Base-by-base conservation (phyloP, 192 early-diverging fungal genomes). In the Backusella morwellensis region DNA sequence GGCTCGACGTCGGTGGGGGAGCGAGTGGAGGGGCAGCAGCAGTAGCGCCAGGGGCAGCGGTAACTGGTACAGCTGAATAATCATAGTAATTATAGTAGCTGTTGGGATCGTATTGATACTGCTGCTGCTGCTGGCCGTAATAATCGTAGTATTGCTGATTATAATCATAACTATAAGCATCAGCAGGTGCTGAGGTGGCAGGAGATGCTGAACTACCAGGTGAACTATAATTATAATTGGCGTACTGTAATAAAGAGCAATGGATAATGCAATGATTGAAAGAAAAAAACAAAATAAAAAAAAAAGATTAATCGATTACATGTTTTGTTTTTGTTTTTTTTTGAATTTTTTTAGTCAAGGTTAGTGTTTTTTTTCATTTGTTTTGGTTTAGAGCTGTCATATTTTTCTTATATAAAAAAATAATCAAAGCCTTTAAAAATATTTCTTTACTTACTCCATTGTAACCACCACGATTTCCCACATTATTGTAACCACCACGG, bases 121-220 rank as follows among this genome's bases (percentile, higher is more conserved):
- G 38, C 36, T 70, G 68, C 36, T 70, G 68, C 38, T 70, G 68
- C 69, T 72, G 75, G 50, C 35, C 73, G 72, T 79, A 73, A n/a
- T 83, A 73, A 50, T 75, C 75, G n/a, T 78, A 80, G 26, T 82
- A 77, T 26, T 75, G 75, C 35, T 75, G 75, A 29, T 75, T 54
- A 69, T 75, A 74, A 54, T 84, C 77, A 11, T 80, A 66, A 68
- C 35, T 66, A 35, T 50, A 59, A 32, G 38, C 73, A 21, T 50
- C 40, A n/a, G 56, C 26, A 56, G 40, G 35, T 6, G 76, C 70
- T 21, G 35, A 35, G 19, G 72, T 52, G 66, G 74, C 35, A 67
- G 63, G 23, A 50, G 59, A 23, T 32, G 74, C n/a, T 35, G 41
- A 32, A 11, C 52, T 40, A 42, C 35, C 63, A 50, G 32, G 35